Evolutionary conservation across 1,284 basidiomycete genomes (phyloP).

Genomic region (Coniferiporia weirii): DNA sequence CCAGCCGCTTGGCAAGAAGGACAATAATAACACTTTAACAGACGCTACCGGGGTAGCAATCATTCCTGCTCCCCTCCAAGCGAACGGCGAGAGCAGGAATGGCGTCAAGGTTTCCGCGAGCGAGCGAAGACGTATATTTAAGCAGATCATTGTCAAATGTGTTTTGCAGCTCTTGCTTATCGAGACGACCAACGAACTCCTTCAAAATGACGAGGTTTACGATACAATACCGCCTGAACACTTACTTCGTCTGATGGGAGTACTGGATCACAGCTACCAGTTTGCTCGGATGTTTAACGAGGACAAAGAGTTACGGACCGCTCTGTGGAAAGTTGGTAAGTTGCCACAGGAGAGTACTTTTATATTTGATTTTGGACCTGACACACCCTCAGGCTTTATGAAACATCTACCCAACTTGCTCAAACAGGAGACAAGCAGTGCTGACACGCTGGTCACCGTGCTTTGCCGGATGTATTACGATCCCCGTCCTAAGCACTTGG

Average conservation of each 20-base stretch:
- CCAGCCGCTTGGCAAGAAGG: neutral
- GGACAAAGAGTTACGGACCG: constrained; percentile 94
- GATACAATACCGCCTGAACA: constrained; percentile 92
- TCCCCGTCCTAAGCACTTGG: constrained; percentile 78
- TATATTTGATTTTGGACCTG: constrained; percentile 30
- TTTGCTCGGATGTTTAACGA: constrained; percentile 98
- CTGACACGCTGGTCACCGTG: constrained; percentile 91
- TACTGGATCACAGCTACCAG: constrained; percentile 94
- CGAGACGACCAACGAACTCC: constrained; percentile 94
- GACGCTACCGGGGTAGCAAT: constrained; percentile 66
- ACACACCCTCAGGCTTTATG: constrained; percentile 80
- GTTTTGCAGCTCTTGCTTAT: constrained; percentile 95
- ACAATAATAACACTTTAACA: constrained; percentile 25
- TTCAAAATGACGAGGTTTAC: constrained; percentile 92
- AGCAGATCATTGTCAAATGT: constrained; percentile 99
- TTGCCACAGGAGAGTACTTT: constrained; percentile 83
- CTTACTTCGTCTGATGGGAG: constrained; percentile 87
- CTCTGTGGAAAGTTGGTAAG: constrained; percentile 98
- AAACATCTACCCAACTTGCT: constrained; percentile 97
- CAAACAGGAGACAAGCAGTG: constrained; percentile 97
- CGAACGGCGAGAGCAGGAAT: constrained; percentile 46
- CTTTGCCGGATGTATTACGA: constrained; percentile 94
- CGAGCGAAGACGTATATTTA: constrained; percentile 89
- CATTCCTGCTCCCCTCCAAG: constrained; percentile 75
- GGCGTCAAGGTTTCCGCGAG: constrained; percentile 44